Evolutionary conservation across 495 filamentous ascomycete genomes (phyloP).

Genomic region (Collariella sp.): DNA sequence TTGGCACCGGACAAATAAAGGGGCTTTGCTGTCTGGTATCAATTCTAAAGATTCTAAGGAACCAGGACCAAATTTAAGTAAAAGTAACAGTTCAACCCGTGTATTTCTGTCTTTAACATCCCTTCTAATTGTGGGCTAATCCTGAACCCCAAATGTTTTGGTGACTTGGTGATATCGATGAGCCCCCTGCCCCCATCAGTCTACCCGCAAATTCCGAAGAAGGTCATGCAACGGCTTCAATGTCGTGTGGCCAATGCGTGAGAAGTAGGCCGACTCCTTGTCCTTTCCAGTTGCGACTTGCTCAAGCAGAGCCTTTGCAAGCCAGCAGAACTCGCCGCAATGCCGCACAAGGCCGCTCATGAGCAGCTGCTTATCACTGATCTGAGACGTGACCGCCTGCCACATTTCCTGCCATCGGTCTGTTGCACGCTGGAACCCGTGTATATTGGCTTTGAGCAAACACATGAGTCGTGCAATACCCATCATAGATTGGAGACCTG

Average conservation of each 20-base stretch:
- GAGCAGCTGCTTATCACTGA: conserved; percentile 42
- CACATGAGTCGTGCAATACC: not conserved
- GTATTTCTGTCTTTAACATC: too few species aligned
- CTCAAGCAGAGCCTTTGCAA: conserved; percentile 1
- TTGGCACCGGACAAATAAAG: not conserved
- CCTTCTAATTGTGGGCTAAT: too few species aligned
- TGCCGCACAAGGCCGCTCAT: conserved; percentile 4
- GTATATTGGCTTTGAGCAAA: not conserved
- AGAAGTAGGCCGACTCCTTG: not conserved
- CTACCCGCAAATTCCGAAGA: not conserved
- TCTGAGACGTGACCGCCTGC: not conserved
- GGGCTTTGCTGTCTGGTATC: too few species aligned
- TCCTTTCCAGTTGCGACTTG: not conserved
- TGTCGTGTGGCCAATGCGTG: not conserved
- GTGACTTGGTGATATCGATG: too few species aligned
- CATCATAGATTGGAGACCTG: conserved; percentile 1
- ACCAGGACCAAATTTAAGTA: too few species aligned
- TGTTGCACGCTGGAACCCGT: not conserved
- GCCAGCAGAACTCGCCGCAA: conserved; percentile 7
- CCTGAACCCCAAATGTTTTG: too few species aligned
- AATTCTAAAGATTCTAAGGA: too few species aligned
- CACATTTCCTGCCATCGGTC: conserved; percentile 4
- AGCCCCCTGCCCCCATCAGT: not conserved
- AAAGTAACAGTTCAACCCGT: too few species aligned
- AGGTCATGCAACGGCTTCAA: not conserved